These are phyloP conservation scores for Harringtonia aguacate DNA, from an alignment of 2,329 filamentous ascomycete genomes.

Conservation along the genomic window DNA sequence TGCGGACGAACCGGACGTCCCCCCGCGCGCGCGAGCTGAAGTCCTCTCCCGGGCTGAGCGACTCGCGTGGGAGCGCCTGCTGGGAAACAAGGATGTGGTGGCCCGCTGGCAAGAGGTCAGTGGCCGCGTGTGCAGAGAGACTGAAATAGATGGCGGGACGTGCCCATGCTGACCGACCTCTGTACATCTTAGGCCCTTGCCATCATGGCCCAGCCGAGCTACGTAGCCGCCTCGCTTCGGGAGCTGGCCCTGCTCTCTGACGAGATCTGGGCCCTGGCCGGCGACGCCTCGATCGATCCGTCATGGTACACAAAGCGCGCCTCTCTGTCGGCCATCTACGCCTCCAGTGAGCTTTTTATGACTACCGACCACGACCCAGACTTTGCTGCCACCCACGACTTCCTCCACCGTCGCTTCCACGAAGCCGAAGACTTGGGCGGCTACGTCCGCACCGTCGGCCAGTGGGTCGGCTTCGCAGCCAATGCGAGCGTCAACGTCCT, in stretches of 20 bases:
- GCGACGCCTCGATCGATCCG: slow-evolving; percentile 70
- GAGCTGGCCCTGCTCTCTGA: slow-evolving; percentile 79
- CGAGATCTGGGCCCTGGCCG: slow-evolving; percentile 82
- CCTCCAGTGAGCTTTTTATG: slow-evolving; percentile 83
- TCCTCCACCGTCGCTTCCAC: slow-evolving; percentile 63
- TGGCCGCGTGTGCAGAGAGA: slow-evolving; percentile 2
- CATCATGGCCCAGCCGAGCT: slow-evolving; percentile 75
- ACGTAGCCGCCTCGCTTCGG: slow-evolving; percentile 62
- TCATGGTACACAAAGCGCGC: slow-evolving; percentile 71
- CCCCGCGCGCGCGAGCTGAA: slow-evolving; percentile 15
- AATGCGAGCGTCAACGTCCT: slow-evolving; percentile 69
- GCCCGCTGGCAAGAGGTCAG: slow-evolving; percentile 78
- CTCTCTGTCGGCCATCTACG: slow-evolving; percentile 47
- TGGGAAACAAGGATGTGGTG: slow-evolving; percentile 62
- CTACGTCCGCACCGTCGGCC: slow-evolving; percentile 50
- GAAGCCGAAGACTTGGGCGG: slow-evolving; percentile 56
- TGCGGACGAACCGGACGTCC: slow-evolving; percentile 15
- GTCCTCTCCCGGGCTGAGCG: slow-evolving; percentile 56
- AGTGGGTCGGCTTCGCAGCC: slow-evolving; percentile 77
- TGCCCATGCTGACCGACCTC: not conserved
- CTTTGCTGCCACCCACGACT: slow-evolving; percentile 69
- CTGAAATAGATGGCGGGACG: not conserved
- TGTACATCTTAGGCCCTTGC: slow-evolving; percentile 58
- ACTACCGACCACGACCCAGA: slow-evolving; percentile 63
- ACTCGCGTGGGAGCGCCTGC: slow-evolving; percentile 66